Evolutionary conservation across 2,329 filamentous ascomycete genomes (phyloP), one percentile per base, ranked within the genome.

Genomic region (Septoria linicola): DNA sequence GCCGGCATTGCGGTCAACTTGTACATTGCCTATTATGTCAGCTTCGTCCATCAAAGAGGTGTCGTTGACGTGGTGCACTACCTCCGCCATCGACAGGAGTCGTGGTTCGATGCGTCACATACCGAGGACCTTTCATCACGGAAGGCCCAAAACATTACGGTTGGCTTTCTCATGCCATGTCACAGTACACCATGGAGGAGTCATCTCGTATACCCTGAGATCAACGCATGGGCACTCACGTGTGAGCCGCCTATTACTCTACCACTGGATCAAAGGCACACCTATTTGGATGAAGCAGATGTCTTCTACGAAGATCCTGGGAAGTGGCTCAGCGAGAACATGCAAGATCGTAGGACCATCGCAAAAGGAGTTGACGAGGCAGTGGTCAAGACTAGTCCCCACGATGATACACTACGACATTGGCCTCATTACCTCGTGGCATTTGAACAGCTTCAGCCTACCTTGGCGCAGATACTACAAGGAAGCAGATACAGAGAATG

Each of bases 171-270:
- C 19, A 95, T 91, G 80, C 93, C 93, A 8, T 99, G 93, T 72
- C 93, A 99, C 75, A 88, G 87, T 59, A 97, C 92, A 0, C 92
- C 93, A 2, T 97, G 93, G 92, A 87, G 91, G 63, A 90, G 87
- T 13, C 88, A 95, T 65, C 79, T 97, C 32, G 77, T 95, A 54
- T 81, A 93, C 65, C 81, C 88, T 0, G 73, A 76, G 23, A 82
- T 96, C 46, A 73, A 81, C 51, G 90, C 89, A 3, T 91, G 91
- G 76, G 92, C 91, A 0, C 75, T 97, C 13, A 87, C 87, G 4
- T 99, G 93, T 70, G 91, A 96, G 61, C 93, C 93, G 1, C 93
- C 93, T 0, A 72, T 99, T 10, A 73, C 85, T 62, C 77, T 90
- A 0, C 75, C 78, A 20, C 76, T 80, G 0, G 68, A 72, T 6